These are phyloP conservation scores for Annulohypoxylon maeteangense DNA, from an alignment of 495 filamentous ascomycete genomes.

Conservation along the genomic window DNA sequence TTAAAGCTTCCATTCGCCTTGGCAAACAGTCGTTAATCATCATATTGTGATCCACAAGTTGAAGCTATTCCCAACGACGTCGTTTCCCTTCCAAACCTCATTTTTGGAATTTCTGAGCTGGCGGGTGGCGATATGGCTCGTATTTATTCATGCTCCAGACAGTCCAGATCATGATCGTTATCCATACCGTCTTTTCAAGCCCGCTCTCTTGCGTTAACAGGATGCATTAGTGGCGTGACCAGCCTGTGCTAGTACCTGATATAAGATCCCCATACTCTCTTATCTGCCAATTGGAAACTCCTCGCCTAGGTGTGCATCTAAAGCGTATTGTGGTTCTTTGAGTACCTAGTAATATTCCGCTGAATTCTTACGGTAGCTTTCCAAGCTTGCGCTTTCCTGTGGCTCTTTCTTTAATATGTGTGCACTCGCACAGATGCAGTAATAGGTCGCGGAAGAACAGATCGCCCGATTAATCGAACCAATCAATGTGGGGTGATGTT, in stretches of 20 bases:
- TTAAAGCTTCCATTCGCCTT: neutral
- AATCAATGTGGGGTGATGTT: conserved; percentile 21
- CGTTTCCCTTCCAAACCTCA: conserved; percentile 6
- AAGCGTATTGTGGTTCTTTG: conserved; percentile 23
- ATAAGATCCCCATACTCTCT: conserved; percentile 24
- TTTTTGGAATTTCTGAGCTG: conserved; percentile 5
- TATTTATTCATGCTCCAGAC: conserved; percentile 24
- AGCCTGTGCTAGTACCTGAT: conserved; percentile 36
- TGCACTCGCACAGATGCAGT: conserved; percentile 23
- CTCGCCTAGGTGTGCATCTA: conserved; percentile 38
- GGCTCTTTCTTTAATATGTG: conserved; percentile 10
- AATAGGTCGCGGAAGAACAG: conserved; percentile 22
- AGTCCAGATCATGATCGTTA: conserved; percentile 8
- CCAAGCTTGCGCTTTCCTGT: neutral
- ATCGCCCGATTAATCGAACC: conserved; percentile 30
- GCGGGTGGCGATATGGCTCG: conserved; percentile 15
- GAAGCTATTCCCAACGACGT: conserved; percentile 38
- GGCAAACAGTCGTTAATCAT: neutral
- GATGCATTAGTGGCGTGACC: conserved; percentile 41
- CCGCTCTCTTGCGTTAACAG: conserved; percentile 30
- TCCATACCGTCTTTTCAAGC: conserved; percentile 37
- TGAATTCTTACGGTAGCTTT: conserved; percentile 4
- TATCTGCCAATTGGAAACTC: conserved; percentile 35
- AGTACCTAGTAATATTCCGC: too few species aligned
- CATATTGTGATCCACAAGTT: neutral